Conservation (phyloP, 2,329 filamentous ascomycete genomes). For the Hypoxylon sp. region DNA sequence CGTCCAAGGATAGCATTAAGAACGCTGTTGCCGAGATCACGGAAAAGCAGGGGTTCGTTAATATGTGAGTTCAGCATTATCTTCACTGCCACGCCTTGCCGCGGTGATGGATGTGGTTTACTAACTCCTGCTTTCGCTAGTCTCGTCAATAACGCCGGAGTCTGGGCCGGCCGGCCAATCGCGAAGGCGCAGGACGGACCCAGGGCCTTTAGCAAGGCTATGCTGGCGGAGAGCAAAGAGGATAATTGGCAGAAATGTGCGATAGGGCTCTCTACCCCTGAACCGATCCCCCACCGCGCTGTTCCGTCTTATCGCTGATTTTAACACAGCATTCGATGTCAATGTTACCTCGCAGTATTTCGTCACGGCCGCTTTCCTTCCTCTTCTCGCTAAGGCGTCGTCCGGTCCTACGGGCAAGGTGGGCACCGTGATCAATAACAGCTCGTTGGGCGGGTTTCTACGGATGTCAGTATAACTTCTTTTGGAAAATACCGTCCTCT, state of each 20-base stretch:
- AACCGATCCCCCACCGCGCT: neutral
- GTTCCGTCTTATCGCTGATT: conserved; percentile 8
- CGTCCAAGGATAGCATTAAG: conserved; percentile 65
- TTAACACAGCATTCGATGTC: conserved; percentile 60
- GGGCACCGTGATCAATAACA: conserved; percentile 68
- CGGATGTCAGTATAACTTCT: conserved; percentile 55
- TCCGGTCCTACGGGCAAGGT: conserved; percentile 63
- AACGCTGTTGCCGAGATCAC: conserved; percentile 65
- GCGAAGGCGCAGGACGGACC: conserved; percentile 47
- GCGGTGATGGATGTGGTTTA: neutral
- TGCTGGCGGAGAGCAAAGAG: conserved; percentile 48
- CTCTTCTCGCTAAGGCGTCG: conserved; percentile 65
- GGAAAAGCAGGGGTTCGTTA: conserved; percentile 66
- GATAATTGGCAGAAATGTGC: conserved; percentile 49
- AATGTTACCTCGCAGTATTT: conserved; percentile 68
- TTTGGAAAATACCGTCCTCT: too few species aligned
- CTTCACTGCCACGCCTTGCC: neutral
- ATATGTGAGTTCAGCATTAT: conserved; percentile 56
- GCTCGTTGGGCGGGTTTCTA: conserved; percentile 66
- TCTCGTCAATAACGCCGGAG: conserved; percentile 68
- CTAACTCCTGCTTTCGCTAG: conserved; percentile 29
- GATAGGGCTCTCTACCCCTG: conserved; percentile 3
- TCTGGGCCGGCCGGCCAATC: conserved; percentile 52
- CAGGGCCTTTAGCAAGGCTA: conserved; percentile 48
- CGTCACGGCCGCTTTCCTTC: conserved; percentile 68